A percentile compares a stretch with the other conserved stretches of the same genome.
phyloP scores from a whole-genome alignment of 768 basidiomycete genomes.

The Agrocybe chaxingu region DNA sequence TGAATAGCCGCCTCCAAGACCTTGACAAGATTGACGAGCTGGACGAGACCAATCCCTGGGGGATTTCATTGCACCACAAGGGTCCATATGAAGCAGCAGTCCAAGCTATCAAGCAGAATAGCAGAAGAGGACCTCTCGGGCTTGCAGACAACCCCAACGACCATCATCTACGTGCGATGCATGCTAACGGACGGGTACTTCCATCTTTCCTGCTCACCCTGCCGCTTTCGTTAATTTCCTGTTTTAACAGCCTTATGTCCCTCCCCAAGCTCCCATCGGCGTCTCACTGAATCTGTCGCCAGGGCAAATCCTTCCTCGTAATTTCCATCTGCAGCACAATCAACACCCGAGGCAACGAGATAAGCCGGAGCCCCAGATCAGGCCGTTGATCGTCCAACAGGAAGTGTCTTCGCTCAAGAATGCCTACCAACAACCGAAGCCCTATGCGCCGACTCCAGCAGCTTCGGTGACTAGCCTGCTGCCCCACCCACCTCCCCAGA shows the following conservation, averaged over 20 bases:
- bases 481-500: constrained; percentile 6
- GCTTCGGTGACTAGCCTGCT: not conserved
- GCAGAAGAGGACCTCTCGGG: constrained; percentile 21
- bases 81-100: constrained; percentile 70
- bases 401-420: not conserved
- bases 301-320: constrained; percentile 53
- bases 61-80: constrained; percentile 59
- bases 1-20: constrained; percentile 18
- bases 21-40: constrained; percentile 77
- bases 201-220: not conserved
- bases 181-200: constrained; percentile 21
- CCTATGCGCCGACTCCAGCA: not conserved
- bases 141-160: constrained; percentile 9
- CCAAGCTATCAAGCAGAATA: constrained; percentile 18
- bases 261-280: constrained; percentile 32
- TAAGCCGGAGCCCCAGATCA: constrained; percentile 2
- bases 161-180: constrained; percentile 18
- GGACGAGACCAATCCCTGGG: constrained; percentile 73
- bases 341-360: constrained; percentile 13
- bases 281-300: constrained; percentile 49
- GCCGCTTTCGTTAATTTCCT: constrained; percentile 4
- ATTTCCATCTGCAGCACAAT: constrained; percentile 19
- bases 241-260: constrained; percentile 22
- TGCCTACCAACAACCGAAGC: not conserved
- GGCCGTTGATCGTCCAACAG: not conserved